Evolutionary conservation across 2,329 filamentous ascomycete genomes (phyloP), one percentile per base, ranked within the genome.

Genomic region (Daldinia eschscholtzii): DNA sequence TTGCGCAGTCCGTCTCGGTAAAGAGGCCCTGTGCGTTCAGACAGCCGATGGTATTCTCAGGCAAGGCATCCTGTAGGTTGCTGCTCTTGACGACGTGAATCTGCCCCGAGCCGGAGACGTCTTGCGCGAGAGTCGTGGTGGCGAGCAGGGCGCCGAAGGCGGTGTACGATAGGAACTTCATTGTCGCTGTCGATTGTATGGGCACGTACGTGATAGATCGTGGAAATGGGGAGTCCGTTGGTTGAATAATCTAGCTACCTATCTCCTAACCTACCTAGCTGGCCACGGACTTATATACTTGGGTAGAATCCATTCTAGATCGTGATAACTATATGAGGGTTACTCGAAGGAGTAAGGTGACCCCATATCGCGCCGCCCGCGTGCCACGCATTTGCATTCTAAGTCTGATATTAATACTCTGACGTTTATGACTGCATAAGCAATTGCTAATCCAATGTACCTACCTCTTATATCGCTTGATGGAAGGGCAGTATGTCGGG

Each of bases 1-100:
- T 69, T 2, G 65, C 68, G 60, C 68, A 71, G 53, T 64, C 41
- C 9, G 55, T 57, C 23, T 37, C 18, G 26, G 68, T 33, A 15
- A 71, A 37, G 15, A 52, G 41, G 18, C 68, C 68, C 13, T 41
- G 57, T 15, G 41, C 63, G 39, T 71, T 55, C 6, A 71, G 33
- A 53, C 68, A 71, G 9, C 68, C 68, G 52, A 70, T 57, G 28
- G 44, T 56, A 9, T 66, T 30, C 12, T 41, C 39, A 15, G 63
- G 62, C 13, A 60, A 52, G 2, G 68, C 68, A 20, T 59, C 42
- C 2, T 12, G 13, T 23, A 64, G 57, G 57, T 53, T n/a, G 18
- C 60, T 64, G 60, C 57, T 64, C 48, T 71, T 71, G 52, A 71
- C n/a, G 50, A 69, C 37, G 46, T 28, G 35, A 56, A 71, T 69